phyloP scores from a whole-genome alignment of 495 filamentous ascomycete species.

The Xylaria telfairii region DNA sequence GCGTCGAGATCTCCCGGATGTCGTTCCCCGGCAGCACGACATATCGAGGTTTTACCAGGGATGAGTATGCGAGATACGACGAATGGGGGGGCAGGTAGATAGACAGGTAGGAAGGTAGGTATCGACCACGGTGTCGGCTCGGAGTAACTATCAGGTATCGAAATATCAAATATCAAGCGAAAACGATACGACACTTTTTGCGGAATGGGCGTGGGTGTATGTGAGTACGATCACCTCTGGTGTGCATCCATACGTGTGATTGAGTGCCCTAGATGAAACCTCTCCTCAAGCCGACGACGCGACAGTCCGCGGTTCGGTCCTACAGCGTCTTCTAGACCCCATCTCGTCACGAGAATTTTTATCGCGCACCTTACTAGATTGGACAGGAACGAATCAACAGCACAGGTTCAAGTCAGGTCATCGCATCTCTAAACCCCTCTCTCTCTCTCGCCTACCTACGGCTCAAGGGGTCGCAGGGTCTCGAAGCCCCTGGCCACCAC shows the following conservation, averaged over 20 bases:
- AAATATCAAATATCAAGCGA: not conserved
- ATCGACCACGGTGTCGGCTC: not conserved
- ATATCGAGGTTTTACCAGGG: not conserved
- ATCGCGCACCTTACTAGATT: not conserved
- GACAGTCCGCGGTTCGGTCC: not conserved
- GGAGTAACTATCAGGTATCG: not conserved
- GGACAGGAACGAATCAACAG: not conserved
- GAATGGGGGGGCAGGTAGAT: not conserved
- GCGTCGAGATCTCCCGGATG: constrained; percentile 24
- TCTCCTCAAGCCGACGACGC: constrained; percentile 10
- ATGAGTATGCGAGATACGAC: constrained; percentile 16
- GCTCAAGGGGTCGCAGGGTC: constrained; percentile 29
- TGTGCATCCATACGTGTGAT: not conserved
- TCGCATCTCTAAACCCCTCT: not conserved
- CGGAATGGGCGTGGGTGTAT: not conserved
- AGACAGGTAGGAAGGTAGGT: not conserved
- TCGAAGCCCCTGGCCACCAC: constrained; percentile 49
- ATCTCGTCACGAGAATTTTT: constrained; percentile 20
- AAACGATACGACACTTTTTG: not conserved
- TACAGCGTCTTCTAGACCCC: constrained; percentile 6
- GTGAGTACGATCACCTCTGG: not conserved
- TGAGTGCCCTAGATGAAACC: constrained; percentile 9
- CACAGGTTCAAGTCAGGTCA: constrained; percentile 7
- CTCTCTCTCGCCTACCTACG: constrained; percentile 12
- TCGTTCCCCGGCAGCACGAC: constrained; percentile 20